These are phyloP conservation scores for Oenanthe sinensis DNA, from an alignment of 129 eudicot genomes.

Conservation along the genomic window DNA sequence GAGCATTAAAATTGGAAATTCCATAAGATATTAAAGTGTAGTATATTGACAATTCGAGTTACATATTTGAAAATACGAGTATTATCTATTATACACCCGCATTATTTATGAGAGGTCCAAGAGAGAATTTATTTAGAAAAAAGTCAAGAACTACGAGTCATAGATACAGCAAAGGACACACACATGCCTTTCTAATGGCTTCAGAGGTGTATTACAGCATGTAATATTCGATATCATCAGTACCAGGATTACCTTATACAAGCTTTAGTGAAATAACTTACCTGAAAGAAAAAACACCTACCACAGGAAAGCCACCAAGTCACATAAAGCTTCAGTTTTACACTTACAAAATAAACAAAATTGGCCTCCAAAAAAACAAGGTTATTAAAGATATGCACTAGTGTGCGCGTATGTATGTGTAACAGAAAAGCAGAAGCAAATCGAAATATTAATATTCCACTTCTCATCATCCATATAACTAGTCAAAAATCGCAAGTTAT, in stretches of 20 bases:
- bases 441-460: neutral
- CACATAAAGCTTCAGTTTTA: neutral
- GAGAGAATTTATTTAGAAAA: neutral
- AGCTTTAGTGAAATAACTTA: neutral
- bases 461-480: neutral
- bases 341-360: neutral
- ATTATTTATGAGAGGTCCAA: neutral
- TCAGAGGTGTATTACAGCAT: neutral
- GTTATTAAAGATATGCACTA: neutral
- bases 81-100: neutral
- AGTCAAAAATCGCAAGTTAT: neutral
- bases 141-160: neutral
- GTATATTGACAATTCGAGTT: neutral
- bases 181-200: neutral
- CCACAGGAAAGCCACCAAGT: neutral
- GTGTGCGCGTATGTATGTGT: neutral
- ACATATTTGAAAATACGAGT: neutral
- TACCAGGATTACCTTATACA: neutral
- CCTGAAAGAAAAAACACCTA: neutral
- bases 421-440: neutral
- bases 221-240: neutral
- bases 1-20: neutral
- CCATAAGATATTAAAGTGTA: slow-evolving; percentile 4
- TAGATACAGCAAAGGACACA: neutral
- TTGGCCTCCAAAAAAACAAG: neutral